Evolutionary conservation across 371 early-diverging fungal species (phyloP).

Genomic region (Coemansia sp.): DNA sequence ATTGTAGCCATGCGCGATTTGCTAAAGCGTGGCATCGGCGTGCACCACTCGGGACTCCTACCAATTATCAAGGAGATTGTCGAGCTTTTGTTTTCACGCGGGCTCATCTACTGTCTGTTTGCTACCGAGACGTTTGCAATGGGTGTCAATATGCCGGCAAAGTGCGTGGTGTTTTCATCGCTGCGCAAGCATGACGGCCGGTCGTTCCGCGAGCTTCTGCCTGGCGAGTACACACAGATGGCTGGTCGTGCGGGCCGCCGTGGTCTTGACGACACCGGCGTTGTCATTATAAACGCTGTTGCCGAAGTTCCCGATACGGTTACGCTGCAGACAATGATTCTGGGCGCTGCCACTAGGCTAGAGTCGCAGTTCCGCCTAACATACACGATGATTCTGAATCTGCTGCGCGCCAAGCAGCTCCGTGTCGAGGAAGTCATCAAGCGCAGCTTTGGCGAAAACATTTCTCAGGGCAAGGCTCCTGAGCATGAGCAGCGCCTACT

Average conservation of each 20-base stretch:
- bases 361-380: conserved; percentile 97
- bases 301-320: conserved; percentile 55
- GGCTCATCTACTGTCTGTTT: conserved; percentile 90
- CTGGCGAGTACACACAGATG: conserved; percentile 99
- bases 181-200: conserved; percentile 93
- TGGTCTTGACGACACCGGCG: conserved; percentile 93
- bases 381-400: conserved; percentile 98
- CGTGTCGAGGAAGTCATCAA: conserved; percentile 99
- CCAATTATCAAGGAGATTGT: conserved; percentile 99
- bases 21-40: conserved; percentile 92
- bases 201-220: conserved; percentile 79
- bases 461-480: conserved; percentile 77
- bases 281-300: conserved; percentile 76
- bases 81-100: conserved; percentile 94
- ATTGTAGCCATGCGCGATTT: conserved; percentile 81
- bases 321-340: conserved; percentile 72
- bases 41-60: conserved; percentile 97
- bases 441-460: conserved; percentile 94
- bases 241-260: conserved; percentile 98
- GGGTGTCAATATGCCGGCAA: conserved; percentile 99
- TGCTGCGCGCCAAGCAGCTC: conserved; percentile 95
- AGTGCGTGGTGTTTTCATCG: conserved; percentile 92
- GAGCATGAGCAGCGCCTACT: conserved; percentile 65
- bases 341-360: conserved; percentile 89
- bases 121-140: conserved; percentile 97